Evolutionary conservation across 345 rosid species (phyloP), one percentile per base, ranked within the genome.

Genomic region (Trapa bicornis): DNA sequence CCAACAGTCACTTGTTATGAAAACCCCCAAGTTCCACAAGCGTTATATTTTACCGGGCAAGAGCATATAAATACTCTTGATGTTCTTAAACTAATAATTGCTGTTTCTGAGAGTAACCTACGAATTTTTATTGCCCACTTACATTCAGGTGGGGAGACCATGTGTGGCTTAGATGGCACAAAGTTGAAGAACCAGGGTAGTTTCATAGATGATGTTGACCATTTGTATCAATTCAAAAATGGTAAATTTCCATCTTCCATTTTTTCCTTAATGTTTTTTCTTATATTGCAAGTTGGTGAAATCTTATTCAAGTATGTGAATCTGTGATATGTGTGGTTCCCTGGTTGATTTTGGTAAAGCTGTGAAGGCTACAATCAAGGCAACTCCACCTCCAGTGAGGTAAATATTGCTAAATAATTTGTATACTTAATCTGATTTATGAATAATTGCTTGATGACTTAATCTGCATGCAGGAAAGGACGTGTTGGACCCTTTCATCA

Each of bases 1-100:
- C 5, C 90, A 89, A 68, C 97, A 89, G 77, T 89, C 96, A 50
- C 76, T 80, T 42, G 84, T 85, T 69, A 92, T 89, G 64, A 73
- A 85, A 66, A 89, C 94, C 43, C 97, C 98, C n/a, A 88, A 85
- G 77, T 92, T 76, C 80, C 91, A 84, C 74, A 92, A 89, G 71
- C 84, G 90, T 4, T 92, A 89, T 83, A 82, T 89, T 67, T 83
- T 90, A 78, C 98, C 97, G 66, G 96, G 97, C 75, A 79, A 75
- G 5, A 53, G 65, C 41, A 11, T 32, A 22, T 22, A 22, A 0
- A 22, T 22, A 16, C 64, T 73, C 56, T 9, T 61, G 3, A 22
- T 33, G 45, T 54, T 58, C 29, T 39, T 32, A 33, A 35, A 35
- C 35, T 41, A 17, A 47, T 36, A 13, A 56, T 22, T n/a, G 60